Evolutionary conservation across 2,329 filamentous ascomycete genomes (phyloP).

Genomic region (Leptodontidium sp.): DNA sequence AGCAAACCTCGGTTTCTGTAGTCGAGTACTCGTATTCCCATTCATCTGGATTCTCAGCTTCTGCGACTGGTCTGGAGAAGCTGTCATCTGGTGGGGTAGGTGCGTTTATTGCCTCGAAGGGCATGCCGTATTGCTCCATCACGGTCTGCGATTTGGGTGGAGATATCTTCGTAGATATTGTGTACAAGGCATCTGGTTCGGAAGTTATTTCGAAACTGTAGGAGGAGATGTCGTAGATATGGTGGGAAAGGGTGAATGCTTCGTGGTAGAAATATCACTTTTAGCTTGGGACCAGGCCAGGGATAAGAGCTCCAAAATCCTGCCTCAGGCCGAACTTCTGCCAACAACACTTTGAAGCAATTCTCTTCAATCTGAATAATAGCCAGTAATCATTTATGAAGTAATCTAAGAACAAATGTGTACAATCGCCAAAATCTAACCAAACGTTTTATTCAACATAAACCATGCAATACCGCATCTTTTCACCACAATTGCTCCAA

Average conservation of each 20-base stretch:
- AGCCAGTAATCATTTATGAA: neutral
- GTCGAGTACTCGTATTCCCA: constrained; percentile 74
- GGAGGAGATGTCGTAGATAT: neutral
- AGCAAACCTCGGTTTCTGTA: constrained; percentile 66
- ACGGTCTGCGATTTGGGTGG: constrained; percentile 41
- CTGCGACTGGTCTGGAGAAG: constrained; percentile 22
- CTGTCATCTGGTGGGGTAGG: constrained; percentile 34
- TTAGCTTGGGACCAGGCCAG: neutral
- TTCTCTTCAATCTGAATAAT: neutral
- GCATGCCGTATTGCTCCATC: constrained; percentile 33
- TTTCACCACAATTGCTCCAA: neutral
- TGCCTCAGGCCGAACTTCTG: no score
- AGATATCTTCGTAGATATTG: constrained; percentile 33
- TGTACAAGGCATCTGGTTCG: constrained; percentile 35
- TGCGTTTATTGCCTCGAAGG: constrained; percentile 20
- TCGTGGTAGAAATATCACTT: neutral
- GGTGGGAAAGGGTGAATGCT: neutral
- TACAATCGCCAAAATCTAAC: no score
- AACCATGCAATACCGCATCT: neutral
- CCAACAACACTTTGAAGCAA: neutral
- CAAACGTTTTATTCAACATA: neutral
- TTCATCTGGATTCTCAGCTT: constrained; percentile 60
- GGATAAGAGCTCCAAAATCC: no score
- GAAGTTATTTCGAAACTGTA: neutral
- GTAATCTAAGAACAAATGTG: no score